Evolutionary conservation across 106 monocot species (phyloP), one percentile per base, ranked within the genome.

Genomic region (Dioscorea dumetorum): DNA sequence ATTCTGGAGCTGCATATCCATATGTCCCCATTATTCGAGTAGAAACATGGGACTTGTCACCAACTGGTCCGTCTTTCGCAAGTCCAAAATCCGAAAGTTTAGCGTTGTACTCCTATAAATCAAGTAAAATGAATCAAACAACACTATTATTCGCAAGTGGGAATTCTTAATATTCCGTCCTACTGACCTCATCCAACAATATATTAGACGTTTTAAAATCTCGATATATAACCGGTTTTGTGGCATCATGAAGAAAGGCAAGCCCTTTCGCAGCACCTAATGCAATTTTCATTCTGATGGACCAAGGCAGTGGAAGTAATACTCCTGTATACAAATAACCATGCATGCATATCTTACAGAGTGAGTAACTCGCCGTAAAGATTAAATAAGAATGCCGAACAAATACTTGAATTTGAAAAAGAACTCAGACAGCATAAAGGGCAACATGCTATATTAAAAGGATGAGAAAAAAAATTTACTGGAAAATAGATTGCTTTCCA

Each of bases 191-290:
- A 22, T 87, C 87, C 33, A 86, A 49, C 73, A 86, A 67, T 33
- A 86, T 82, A 69, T 86, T 87, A 50, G 87, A 68, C 68, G 82
- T 83, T 64, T 87, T 87, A 70, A 87, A 87, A 76, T 87, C 87
- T 4, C 87, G 87, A 73, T 77, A 83, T 77, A 87, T 87, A 35
- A 87, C 82, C 57, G 87, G 87, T 48, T 71, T 77, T 52, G 79
- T 71, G 63, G 87, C 87, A 70, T 80, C 87, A 74, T 87, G 87
- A 58, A 87, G 87, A 50, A 83, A 87, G 49, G 87, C 87, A 73
- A 87, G 82, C 56, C 87, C 87, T 50, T 83, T 87, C 62, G 87
- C 87, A 33, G 87, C 82, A 34, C 79, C 87, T 70, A 80, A 57
- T 67, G 79, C 87, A 72, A 87, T 87, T 64, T 83, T 82, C 82